phyloP scores from a whole-genome alignment of 306 rosid genomes.

The Malus sieversii region DNA sequence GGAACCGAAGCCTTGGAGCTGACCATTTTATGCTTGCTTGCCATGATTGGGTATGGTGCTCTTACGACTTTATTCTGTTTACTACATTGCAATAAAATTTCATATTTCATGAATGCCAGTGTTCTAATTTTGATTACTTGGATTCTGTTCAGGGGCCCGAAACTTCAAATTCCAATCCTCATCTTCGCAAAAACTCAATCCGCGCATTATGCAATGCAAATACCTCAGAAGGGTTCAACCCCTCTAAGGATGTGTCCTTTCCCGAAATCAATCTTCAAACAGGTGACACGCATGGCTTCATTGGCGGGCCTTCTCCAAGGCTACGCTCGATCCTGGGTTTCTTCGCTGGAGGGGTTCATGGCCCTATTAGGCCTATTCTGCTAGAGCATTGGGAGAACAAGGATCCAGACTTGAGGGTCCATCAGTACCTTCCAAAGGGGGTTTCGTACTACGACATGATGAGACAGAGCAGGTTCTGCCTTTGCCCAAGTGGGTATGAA shows the following conservation, averaged over 20 bases:
- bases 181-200: constrained; percentile 53
- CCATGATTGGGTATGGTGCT: constrained; percentile 70
- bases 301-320: constrained; percentile 71
- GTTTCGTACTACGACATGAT: constrained; percentile 63
- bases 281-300: constrained; percentile 37
- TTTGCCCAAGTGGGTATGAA: constrained; percentile 90
- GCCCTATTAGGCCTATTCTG: constrained; percentile 55
- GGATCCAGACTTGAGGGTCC: constrained; percentile 54
- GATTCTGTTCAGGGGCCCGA: constrained; percentile 54
- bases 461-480: constrained; percentile 67
- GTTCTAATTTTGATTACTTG: not conserved
- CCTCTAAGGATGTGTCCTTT: constrained; percentile 68
- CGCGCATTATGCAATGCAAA: constrained; percentile 80
- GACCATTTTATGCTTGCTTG: constrained; percentile 90
- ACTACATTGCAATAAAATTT: not conserved
- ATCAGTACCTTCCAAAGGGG: constrained; percentile 64
- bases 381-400: constrained; percentile 79
- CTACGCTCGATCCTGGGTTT: constrained; percentile 51
- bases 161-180: constrained; percentile 40
- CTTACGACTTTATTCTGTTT: not conserved
- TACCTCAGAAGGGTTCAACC: constrained; percentile 77
- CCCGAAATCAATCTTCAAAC: constrained; percentile 77
- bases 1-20: constrained; percentile 86
- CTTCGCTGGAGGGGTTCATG: constrained; percentile 89
- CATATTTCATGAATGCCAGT: not conserved